A percentile compares a stretch with the other conserved stretches of the same genome.
Conservation (phyloP, 331 rosid genomes). For the Dryas integrifolia region DNA sequence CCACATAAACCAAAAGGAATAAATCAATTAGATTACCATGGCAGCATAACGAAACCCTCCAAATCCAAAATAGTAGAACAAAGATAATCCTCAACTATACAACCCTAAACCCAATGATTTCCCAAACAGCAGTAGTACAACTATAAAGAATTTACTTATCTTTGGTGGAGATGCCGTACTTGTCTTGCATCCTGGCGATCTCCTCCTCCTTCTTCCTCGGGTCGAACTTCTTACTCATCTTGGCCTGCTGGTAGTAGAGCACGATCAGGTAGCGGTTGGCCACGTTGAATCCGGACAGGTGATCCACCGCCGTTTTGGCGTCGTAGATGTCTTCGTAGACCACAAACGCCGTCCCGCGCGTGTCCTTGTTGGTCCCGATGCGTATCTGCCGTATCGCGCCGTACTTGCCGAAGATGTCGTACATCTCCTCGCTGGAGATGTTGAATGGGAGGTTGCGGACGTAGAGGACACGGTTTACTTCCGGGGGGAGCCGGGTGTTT, state of each 20-base stretch:
- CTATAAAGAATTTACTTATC: slow-evolving; percentile 42
- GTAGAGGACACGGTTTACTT: slow-evolving; percentile 82
- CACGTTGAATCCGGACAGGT: slow-evolving; percentile 90
- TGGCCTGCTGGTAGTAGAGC: slow-evolving; percentile 82
- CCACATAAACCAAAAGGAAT: background rate
- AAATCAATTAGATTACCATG: too few species aligned
- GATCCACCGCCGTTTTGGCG: slow-evolving; percentile 95
- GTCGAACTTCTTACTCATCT: slow-evolving; percentile 92
- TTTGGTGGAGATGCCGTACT: slow-evolving; percentile 80
- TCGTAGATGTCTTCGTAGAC: slow-evolving; percentile 97
- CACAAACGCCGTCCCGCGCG: slow-evolving; percentile 89
- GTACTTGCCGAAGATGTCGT: slow-evolving; percentile 92
- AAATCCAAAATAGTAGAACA: background rate
- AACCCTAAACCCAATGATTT: background rate
- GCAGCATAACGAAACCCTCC: background rate
- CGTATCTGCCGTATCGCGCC: slow-evolving; percentile 96
- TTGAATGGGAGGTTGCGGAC: slow-evolving; percentile 86
- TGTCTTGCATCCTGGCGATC: slow-evolving; percentile 71
- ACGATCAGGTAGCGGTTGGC: slow-evolving; percentile 87
- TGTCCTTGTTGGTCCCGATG: slow-evolving; percentile 84
- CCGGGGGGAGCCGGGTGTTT: slow-evolving; percentile 87
- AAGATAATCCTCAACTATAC: background rate
- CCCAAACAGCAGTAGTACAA: background rate
- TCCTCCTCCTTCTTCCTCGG: slow-evolving; percentile 94
- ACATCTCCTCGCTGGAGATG: slow-evolving; percentile 95